Evolutionary conservation across 352 stramenopile species (phyloP), one percentile per base, ranked within the genome.

Genomic region (Plasmopara viticola): DNA sequence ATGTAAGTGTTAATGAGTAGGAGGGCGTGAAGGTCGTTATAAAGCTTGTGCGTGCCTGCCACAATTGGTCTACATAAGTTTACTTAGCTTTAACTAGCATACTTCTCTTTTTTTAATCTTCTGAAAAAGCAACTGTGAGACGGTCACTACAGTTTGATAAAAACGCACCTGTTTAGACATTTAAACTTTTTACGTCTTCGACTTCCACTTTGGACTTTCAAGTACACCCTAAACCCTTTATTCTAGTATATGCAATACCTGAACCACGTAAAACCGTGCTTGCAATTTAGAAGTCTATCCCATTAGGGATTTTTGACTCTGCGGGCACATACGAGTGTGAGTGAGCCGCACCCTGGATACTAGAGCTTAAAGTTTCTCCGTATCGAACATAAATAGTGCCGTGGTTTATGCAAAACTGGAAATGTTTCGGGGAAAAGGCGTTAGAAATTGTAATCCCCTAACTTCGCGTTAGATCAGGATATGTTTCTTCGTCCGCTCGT

Each of bases 1-100:
- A 43, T 43, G 38, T 20, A 43, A 8, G 38, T 18, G 38, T 43
- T 43, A 43, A 43, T 43, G 38, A 43, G 38, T 43, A 20, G 12
- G 38, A 43, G 38, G 38, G 38, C 38, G 38, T 43, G 38, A 18
- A n/a, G 38, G 38, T 43, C 38, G 38, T 43, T 9, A 43, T 17
- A 6, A 43, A 43, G 38, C 38, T 43, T 20, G n/a, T 43, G 20
- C 20, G 20, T 25, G 20, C 20, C 20, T 25, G 20, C 20, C 20
- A 25, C 20, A 25, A 25, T 25, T 3, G 20, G 20, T 25, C 20
- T 25, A 25, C 20, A 25, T 25, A 25, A 3, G 20, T 25, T 25
- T 25, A 25, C 20, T 25, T 25, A 3, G 20, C 20, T 25, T 25
- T 25, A 25, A 25, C 3, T 25, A 25, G 20, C 20, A 25, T 25